Evolutionary conservation across 441 rosid species (phyloP).

Genomic region (Bruguiera hainesii): DNA sequence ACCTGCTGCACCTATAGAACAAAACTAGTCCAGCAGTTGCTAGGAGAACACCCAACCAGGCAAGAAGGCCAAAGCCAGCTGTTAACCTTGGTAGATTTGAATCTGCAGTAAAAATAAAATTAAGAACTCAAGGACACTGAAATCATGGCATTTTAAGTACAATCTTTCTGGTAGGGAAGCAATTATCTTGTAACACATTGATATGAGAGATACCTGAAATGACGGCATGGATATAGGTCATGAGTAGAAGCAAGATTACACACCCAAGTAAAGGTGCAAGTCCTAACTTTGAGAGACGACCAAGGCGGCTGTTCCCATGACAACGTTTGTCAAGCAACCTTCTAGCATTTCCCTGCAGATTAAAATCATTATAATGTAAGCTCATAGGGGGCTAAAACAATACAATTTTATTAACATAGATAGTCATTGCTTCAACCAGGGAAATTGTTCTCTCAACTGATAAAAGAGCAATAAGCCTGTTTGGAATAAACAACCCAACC

Average conservation of each 20-base stretch:
- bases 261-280: constrained; percentile 86
- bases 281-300: constrained; percentile 73
- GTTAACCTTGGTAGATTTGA: constrained; percentile 73
- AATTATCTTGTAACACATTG: constrained; percentile 14
- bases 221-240: constrained; percentile 62
- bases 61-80: constrained; percentile 71
- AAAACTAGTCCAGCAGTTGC: constrained; percentile 70
- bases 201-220: constrained; percentile 49
- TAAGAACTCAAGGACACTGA: neutral
- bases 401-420: neutral
- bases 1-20: constrained; percentile 96
- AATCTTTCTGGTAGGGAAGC: constrained; percentile 17
- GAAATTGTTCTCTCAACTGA: neutral
- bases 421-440: neutral
- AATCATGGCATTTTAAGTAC: neutral
- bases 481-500: neutral
- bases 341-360: constrained; percentile 82
- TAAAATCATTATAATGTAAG: constrained; percentile 9
- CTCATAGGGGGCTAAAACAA: neutral
- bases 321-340: constrained; percentile 74
- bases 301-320: constrained; percentile 61
- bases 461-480: neutral
- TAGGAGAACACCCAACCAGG: constrained; percentile 83
- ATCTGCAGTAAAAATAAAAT: constrained; percentile 42
- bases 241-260: constrained; percentile 55